Conservation (phyloP, 345 rosid genomes). For the Turnera subulata region DNA sequence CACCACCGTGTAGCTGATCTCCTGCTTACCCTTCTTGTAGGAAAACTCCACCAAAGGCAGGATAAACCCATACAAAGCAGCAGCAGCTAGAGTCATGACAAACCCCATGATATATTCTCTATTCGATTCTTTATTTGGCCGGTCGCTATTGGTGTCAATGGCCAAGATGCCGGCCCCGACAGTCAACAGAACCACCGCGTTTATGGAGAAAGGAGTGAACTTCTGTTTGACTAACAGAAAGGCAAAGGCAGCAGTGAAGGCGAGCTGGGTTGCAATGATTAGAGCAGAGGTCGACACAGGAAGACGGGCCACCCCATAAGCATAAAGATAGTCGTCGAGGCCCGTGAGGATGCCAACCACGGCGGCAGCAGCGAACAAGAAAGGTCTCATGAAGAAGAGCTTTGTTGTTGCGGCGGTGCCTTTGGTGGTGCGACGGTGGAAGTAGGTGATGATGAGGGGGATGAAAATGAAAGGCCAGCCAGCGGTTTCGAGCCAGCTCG, state of each 20-base stretch:
- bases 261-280: constrained; percentile 63
- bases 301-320: constrained; percentile 60
- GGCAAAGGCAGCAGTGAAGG: constrained; percentile 63
- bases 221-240: constrained; percentile 63
- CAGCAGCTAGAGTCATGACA: constrained; percentile 54
- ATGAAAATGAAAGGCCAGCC: constrained; percentile 55
- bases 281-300: constrained; percentile 75
- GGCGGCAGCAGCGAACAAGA: constrained; percentile 32
- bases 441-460: constrained; percentile 38
- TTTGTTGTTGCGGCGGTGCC: constrained; percentile 6
- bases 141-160: constrained; percentile 43
- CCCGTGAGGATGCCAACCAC: constrained; percentile 55
- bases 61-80: constrained; percentile 51
- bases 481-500: constrained; percentile 63
- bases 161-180: constrained; percentile 64
- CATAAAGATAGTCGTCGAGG: constrained; percentile 60
- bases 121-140: constrained; percentile 40
- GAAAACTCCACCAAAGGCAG: constrained; percentile 63
- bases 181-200: constrained; percentile 57
- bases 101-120: constrained; percentile 50
- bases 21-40: constrained; percentile 58
- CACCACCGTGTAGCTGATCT: constrained; percentile 54
- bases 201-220: constrained; percentile 54
- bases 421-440: constrained; percentile 29
- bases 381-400: constrained; percentile 37